Percentiles rank a stretch among this genome's conserved stretches.
Evolutionary conservation across 169 alveolate genomes (phyloP).

Genomic region (Eimeria sp.): DNA sequence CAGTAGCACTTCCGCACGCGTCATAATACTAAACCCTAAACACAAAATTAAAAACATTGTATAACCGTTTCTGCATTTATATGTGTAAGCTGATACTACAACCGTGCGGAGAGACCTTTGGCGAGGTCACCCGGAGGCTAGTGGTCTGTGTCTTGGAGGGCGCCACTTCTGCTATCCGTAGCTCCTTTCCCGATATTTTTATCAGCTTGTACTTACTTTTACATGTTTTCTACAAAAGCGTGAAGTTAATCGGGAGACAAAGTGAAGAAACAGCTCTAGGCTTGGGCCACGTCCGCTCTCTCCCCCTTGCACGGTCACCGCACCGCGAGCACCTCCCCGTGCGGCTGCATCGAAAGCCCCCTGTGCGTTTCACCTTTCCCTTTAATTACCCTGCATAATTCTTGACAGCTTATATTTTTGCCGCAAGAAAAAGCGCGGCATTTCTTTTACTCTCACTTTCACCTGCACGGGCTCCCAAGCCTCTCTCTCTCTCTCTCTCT

Average conservation of each 20-base stretch:
- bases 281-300: not conserved
- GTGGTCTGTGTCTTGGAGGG: too few relatives aligned
- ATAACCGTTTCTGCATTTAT: too few relatives aligned
- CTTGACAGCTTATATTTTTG: not conserved
- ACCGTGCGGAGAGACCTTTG: too few relatives aligned
- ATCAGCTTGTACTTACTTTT: not conserved
- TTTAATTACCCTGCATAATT: not conserved
- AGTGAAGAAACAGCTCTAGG: not conserved
- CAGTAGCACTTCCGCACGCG: too few relatives aligned
- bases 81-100: too few relatives aligned
- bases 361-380: not conserved
- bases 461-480: not conserved
- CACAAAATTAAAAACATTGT: too few relatives aligned
- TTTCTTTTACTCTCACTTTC: not conserved
- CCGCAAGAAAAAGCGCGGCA: not conserved
- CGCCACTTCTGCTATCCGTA: too few relatives aligned
- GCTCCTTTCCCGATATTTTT: too few relatives aligned
- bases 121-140: too few relatives aligned
- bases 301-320: slow-evolving; percentile 24
- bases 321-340: slow-evolving; percentile 44
- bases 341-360: not conserved
- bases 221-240: too few relatives aligned
- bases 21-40: too few relatives aligned
- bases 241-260: not conserved
- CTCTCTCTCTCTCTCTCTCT: not conserved